Base-by-base conservation (phyloP, 495 filamentous ascomycete genomes). In the Lepidopterella palustris region DNA sequence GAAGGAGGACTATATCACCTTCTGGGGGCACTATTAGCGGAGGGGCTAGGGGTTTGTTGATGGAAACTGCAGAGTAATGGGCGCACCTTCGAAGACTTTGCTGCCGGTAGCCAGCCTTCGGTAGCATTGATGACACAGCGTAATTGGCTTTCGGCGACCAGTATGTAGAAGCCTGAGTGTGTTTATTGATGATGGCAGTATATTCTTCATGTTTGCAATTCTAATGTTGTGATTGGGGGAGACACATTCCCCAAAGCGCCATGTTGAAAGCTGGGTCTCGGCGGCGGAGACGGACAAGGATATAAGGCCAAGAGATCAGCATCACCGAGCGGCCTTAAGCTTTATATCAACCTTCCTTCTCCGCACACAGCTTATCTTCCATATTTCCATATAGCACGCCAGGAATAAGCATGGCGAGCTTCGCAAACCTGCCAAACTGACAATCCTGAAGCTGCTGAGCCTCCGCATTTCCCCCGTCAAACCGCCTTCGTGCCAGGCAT, bases 1-100 rank as follows among this genome's bases (percentile, higher is more conserved):
- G 77, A 42, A 88, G 61, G 23, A 87, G 63, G 15, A 80, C 81
- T 32, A 78, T 73, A 61, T 88, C 85, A 55, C 80, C 82, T 66
- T 80, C 84, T 84, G 47, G n/a, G 0, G 60, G 4, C 24, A 13
- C 24, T 47, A 29, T 54, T 15, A 57, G 52, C 58, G 49, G 28
- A 4, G 11, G 6, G 40, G 24, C 2, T 21, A 23, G 42, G 20
- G 23, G 0, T 26, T 50, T 24, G 15, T 5, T 49, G 6, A 26
- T 1, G 25, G 18, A 9, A 18, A 13, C 20, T 6, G 35, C 40
- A 35, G 54, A 45, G 18, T 21, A 20, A 40, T 21, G 42, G n/a
- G 42, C 53, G 45, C 51, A 51, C 58, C 60, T 62, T 63, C 39
- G 53, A 59, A 68, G 24, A 51, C 50, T 40, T 58, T 50, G 13